Evolutionary conservation across 1,139 yeast species (phyloP).

Genomic region (Saccharomyces hybrid): DNA sequence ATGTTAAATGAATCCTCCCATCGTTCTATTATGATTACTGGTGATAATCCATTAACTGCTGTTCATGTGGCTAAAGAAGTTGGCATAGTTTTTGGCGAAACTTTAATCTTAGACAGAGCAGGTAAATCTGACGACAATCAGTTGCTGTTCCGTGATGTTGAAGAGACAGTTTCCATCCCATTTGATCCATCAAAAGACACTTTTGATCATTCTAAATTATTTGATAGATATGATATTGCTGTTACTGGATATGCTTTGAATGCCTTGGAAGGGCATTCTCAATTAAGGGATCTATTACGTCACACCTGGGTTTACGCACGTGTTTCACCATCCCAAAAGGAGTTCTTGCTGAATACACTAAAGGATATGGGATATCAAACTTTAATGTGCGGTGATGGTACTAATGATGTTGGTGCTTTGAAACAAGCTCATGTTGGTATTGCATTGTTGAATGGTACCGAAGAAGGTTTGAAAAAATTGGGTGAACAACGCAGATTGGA

Average conservation of each 20-base stretch:
- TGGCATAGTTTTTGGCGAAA: constrained; percentile 72
- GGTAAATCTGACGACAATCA: constrained; percentile 53
- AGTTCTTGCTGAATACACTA: constrained; percentile 73
- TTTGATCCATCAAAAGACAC: constrained; percentile 50
- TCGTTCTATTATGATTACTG: constrained; percentile 95
- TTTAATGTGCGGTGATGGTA: constrained; percentile 99
- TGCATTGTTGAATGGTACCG: constrained; percentile 94
- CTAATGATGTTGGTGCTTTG: constrained; percentile 98
- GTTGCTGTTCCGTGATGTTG: constrained; percentile 79
- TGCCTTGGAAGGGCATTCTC: constrained; percentile 54
- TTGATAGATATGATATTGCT: constrained; percentile 74
- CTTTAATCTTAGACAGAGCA: constrained; percentile 80
- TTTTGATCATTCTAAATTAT: constrained; percentile 48
- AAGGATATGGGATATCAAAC: constrained; percentile 89
- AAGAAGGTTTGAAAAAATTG: constrained; percentile 83
- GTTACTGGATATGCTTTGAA: constrained; percentile 87
- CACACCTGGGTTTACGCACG: constrained; percentile 97
- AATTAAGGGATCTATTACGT: constrained; percentile 64
- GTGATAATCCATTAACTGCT: constrained; percentile 97
- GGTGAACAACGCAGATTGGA: constrained; percentile 74
- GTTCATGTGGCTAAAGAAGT: constrained; percentile 97
- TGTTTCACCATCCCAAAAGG: constrained; percentile 95
- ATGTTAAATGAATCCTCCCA: constrained; percentile 95
- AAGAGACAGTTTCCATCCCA: constrained; percentile 67
- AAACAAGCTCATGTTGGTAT: constrained; percentile 98